Evolutionary conservation across 805 yeast species (phyloP).

Genomic region (Starmerella stellata): DNA sequence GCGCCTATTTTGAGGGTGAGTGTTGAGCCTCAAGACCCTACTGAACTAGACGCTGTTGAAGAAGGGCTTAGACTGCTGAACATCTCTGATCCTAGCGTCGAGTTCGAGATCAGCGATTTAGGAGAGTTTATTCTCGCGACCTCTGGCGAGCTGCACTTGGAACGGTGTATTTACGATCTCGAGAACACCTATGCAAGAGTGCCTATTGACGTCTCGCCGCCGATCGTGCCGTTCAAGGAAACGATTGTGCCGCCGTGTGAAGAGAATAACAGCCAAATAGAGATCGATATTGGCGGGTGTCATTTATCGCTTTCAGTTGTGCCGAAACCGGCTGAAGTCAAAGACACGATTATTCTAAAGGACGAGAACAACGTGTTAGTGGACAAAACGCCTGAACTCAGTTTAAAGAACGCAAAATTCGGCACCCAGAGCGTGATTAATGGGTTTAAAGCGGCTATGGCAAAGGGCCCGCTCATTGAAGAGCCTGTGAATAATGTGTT

Average conservation of each 20-base stretch:
- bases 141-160: slow-evolving; percentile 92
- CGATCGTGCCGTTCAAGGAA: slow-evolving; percentile 87
- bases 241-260: slow-evolving; percentile 42
- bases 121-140: slow-evolving; percentile 91
- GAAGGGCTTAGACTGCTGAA: slow-evolving; percentile 61
- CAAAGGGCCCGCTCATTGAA: slow-evolving; percentile 72
- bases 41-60: slow-evolving; percentile 48
- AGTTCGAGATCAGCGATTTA: slow-evolving; percentile 63
- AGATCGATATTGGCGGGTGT: slow-evolving; percentile 29
- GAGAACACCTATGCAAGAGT: slow-evolving; percentile 72
- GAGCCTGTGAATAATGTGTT: slow-evolving; percentile 73
- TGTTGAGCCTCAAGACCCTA: slow-evolving; percentile 80
- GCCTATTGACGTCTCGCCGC: slow-evolving; percentile 71
- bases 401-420: not conserved
- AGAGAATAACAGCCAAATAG: slow-evolving; percentile 15
- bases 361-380: slow-evolving; percentile 7
- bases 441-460: slow-evolving; percentile 69
- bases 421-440: slow-evolving; percentile 34
- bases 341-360: not conserved
- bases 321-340: slow-evolving; percentile 11
- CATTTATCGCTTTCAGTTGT: slow-evolving; percentile 5
- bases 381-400: slow-evolving; percentile 7
- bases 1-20: slow-evolving; percentile 92
- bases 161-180: slow-evolving; percentile 81
- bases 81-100: slow-evolving; percentile 88